phyloP scores from a whole-genome alignment of 257 asterid genomes.

The Nicotiana knightiana region DNA sequence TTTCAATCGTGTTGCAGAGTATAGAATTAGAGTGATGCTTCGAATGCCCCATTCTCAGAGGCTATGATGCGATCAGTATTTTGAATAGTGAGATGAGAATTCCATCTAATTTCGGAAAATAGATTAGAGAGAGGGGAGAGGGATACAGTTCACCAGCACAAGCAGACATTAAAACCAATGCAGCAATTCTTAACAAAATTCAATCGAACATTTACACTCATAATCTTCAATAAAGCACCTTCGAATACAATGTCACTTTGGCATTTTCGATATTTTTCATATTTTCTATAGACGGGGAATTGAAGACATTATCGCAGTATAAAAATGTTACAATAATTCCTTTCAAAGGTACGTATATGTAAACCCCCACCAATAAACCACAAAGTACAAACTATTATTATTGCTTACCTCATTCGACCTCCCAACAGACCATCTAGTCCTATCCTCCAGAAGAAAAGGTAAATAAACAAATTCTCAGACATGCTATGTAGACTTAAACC shows the following conservation, averaged over 20 bases:
- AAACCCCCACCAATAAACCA: neutral
- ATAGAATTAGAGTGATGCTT: neutral
- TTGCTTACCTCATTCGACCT: conserved; percentile 5
- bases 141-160: neutral
- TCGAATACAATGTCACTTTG: neutral
- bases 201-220: neutral
- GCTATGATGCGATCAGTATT: neutral
- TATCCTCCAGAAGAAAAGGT: neutral
- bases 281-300: neutral
- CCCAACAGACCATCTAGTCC: neutral
- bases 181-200: neutral
- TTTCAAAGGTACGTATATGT: neutral
- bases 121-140: neutral
- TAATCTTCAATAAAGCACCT: neutral
- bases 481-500: conserved; percentile 2
- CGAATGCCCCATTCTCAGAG: neutral
- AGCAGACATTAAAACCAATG: neutral
- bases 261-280: neutral
- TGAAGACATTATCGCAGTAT: neutral
- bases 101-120: no score
- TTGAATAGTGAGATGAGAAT: neutral
- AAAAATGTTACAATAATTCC: neutral
- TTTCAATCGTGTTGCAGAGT: neutral
- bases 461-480: neutral
- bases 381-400: neutral